Conservation (phyloP, 1,284 basidiomycete species). For the Apiotrichum laibachii region DNA sequence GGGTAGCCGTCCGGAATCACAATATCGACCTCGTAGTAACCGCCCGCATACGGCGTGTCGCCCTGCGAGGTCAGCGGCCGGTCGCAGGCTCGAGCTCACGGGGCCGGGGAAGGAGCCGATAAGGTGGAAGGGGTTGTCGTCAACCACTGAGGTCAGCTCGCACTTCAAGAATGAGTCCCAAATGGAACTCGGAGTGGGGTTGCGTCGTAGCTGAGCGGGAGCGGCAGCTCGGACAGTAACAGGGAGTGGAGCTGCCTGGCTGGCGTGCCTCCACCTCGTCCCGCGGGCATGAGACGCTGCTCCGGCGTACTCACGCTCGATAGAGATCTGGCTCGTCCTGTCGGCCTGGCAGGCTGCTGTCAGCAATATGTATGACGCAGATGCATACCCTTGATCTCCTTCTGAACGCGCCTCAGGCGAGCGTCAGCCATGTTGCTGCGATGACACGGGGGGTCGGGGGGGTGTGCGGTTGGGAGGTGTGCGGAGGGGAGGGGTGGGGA, state of each 20-base stretch:
- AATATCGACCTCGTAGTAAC: conserved; percentile 91
- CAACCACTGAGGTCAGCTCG: conserved; percentile 58
- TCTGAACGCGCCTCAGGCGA: conserved; percentile 81
- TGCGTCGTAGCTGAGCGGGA: background rate
- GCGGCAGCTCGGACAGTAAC: background rate
- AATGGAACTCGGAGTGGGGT: background rate
- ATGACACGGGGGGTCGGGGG: background rate
- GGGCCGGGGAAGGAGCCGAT: conserved; percentile 89
- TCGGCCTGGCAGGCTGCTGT: conserved; percentile 56
- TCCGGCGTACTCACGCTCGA: conserved; percentile 57
- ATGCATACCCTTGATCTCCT: conserved; percentile 74
- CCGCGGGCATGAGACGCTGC: background rate
- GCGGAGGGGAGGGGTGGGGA: background rate
- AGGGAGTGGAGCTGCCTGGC: background rate
- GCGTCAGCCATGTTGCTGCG: conserved; percentile 62
- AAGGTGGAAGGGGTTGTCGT: conserved; percentile 81
- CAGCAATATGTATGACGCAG: background rate
- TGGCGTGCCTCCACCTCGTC: no score
- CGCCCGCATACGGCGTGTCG: conserved; percentile 91
- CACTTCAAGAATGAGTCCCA: no score
- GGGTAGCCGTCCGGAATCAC: conserved; percentile 92
- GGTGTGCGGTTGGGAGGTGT: background rate
- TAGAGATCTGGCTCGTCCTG: conserved; percentile 76
- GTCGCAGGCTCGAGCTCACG: conserved; percentile 51
- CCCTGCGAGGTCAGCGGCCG: conserved; percentile 30